phyloP scores from a whole-genome alignment of 768 basidiomycete species.

The Leccinum broughii region DNA sequence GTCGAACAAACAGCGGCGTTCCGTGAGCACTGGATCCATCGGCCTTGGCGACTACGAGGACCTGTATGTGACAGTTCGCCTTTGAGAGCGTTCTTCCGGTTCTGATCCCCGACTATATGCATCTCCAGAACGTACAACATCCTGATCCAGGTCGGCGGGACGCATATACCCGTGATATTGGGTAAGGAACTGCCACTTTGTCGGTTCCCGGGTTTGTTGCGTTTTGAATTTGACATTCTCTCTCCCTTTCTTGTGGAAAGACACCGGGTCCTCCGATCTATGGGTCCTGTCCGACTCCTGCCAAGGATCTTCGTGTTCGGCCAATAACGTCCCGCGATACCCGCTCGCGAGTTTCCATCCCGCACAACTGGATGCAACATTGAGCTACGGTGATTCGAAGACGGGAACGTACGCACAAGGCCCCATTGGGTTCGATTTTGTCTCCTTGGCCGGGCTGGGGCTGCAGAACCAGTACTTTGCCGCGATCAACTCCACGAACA shows the following conservation, averaged over 20 bases:
- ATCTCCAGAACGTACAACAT: slow-evolving; percentile 60
- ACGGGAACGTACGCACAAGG: slow-evolving; percentile 72
- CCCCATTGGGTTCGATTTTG: slow-evolving; percentile 57
- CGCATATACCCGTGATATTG: slow-evolving; percentile 54
- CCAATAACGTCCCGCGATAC: slow-evolving; percentile 46
- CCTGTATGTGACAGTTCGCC: slow-evolving; percentile 43
- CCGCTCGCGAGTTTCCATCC: slow-evolving; percentile 48
- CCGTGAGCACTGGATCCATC: slow-evolving; percentile 35
- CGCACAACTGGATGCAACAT: slow-evolving; percentile 44
- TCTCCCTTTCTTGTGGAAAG: slow-evolving; percentile 33
- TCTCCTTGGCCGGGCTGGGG: slow-evolving; percentile 53
- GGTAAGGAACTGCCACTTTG: slow-evolving; percentile 40
- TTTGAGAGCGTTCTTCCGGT: slow-evolving; percentile 1
- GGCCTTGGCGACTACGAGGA: slow-evolving; percentile 57
- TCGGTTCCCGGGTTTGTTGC: neutral
- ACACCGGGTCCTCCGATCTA: slow-evolving; percentile 77
- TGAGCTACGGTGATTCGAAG: slow-evolving; percentile 70
- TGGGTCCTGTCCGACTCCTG: slow-evolving; percentile 71
- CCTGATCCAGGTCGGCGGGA: slow-evolving; percentile 55
- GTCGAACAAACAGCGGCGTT: slow-evolving; percentile 8
- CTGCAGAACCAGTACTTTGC: slow-evolving; percentile 59
- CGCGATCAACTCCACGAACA: slow-evolving; percentile 69
- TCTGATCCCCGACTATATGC: slow-evolving; percentile 1
- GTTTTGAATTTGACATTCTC: slow-evolving; percentile 4
- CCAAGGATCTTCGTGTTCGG: slow-evolving; percentile 38